phyloP scores from a whole-genome alignment of 176 grass and related monocot species.

The Microstegium vimineum region DNA sequence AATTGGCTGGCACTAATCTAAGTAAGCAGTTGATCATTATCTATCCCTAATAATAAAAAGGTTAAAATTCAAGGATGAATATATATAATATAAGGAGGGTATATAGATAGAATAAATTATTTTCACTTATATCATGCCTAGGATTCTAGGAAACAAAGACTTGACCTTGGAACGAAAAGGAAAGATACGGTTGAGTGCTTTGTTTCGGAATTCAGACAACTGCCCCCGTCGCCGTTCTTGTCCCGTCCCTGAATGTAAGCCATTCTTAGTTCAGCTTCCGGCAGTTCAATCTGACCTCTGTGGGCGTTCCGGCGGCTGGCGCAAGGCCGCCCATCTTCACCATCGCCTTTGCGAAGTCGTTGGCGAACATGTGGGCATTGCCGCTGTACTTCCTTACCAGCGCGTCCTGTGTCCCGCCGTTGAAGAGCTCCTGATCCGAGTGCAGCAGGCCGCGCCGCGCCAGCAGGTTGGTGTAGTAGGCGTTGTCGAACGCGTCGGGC shows the following conservation, averaged over 20 bases:
- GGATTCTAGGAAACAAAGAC: too few species aligned
- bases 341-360: constrained; percentile 65
- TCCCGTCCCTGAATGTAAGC: not conserved
- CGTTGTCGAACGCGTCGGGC: constrained; percentile 43
- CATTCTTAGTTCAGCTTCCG: constrained; percentile 38
- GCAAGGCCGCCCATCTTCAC: constrained; percentile 58
- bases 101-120: too few species aligned
- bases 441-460: constrained; percentile 42
- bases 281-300: constrained; percentile 69
- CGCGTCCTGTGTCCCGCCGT: constrained; percentile 49
- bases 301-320: constrained; percentile 40
- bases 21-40: too few species aligned
- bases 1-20: too few species aligned
- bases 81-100: too few species aligned
- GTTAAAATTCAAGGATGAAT: too few species aligned
- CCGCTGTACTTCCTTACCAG: constrained; percentile 50
- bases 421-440: constrained; percentile 80
- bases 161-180: too few species aligned
- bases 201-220: not conserved
- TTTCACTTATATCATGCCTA: not conserved
- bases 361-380: constrained; percentile 30
- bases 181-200: not conserved
- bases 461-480: constrained; percentile 45
- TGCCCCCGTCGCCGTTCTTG: not conserved
- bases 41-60: too few species aligned